Conservation (phyloP, 768 basidiomycete genomes). For the Mycena leptocephala region DNA sequence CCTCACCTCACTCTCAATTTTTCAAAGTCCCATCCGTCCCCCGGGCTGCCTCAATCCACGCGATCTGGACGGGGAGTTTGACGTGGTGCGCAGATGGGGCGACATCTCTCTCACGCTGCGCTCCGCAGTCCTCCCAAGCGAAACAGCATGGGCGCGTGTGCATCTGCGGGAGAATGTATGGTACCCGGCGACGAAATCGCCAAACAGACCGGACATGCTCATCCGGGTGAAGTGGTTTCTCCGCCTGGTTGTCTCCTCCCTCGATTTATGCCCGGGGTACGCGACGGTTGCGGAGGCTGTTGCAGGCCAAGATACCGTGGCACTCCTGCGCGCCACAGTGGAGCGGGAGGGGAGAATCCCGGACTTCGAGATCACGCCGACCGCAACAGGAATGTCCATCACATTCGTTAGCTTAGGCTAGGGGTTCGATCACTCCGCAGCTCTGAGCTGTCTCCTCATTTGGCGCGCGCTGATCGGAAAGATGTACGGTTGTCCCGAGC, state of each 20-base stretch:
- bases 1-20: not conserved
- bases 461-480: too few relatives aligned
- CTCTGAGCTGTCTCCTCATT: too few relatives aligned
- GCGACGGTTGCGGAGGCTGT: not conserved
- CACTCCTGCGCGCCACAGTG: not conserved
- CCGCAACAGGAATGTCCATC: not conserved
- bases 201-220: too few relatives aligned
- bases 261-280: not conserved
- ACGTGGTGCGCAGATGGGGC: too few relatives aligned
- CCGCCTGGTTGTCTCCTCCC: not conserved
- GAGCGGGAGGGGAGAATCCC: not conserved
- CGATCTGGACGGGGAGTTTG: not conserved
- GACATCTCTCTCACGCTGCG: not conserved
- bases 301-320: not conserved
- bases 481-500: too few relatives aligned
- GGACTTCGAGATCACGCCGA: not conserved
- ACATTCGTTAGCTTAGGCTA: not conserved
- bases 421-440: too few relatives aligned
- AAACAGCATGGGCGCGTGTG: not conserved
- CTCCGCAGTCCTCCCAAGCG: not conserved
- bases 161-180: not conserved
- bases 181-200: not conserved
- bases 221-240: not conserved
- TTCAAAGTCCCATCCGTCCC: not conserved
- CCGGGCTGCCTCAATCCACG: not conserved